A percentile compares a stretch with the other conserved stretches of the same genome.
These are phyloP conservation scores for Pythium aphanidermatum DNA, from an alignment of 352 stramenopile genomes.

Conservation along the genomic window DNA sequence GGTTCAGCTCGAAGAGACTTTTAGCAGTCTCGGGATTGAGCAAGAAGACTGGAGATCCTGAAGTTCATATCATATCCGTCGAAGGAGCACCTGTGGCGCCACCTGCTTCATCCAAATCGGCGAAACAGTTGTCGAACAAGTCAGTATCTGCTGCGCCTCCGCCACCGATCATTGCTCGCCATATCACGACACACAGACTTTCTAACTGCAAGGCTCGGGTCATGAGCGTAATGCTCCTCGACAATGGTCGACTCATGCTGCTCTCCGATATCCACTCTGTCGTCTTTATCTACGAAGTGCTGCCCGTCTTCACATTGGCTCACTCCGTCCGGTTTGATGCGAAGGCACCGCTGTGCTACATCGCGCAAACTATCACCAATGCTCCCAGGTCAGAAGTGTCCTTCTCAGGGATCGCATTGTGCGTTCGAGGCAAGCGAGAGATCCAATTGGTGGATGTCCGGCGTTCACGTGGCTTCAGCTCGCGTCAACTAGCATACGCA, in stretches of 20 bases:
- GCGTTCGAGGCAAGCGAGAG: not conserved
- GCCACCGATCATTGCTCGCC: too few relatives aligned
- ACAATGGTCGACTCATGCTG: slow-evolving; percentile 5
- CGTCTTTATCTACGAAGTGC: slow-evolving; percentile 10
- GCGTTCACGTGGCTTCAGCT: too few relatives aligned
- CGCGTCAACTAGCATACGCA: slow-evolving; percentile 23
- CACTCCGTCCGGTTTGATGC: slow-evolving; percentile 3
- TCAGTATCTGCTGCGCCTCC: too few relatives aligned
- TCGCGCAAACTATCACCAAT: slow-evolving; percentile 1
- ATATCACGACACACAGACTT: slow-evolving; percentile 6
- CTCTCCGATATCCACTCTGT: slow-evolving; percentile 11
- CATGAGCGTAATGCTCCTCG: slow-evolving; percentile 4
- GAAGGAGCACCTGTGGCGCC: slow-evolving; percentile 4
- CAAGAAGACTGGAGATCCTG: too few relatives aligned
- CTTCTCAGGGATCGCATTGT: slow-evolving; percentile 7
- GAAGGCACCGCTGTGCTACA: slow-evolving; percentile 5
- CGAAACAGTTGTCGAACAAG: too few relatives aligned
- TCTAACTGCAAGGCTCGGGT: not conserved
- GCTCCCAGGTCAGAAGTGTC: not conserved
- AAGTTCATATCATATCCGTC: too few relatives aligned
- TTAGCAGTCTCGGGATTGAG: slow-evolving; percentile 1
- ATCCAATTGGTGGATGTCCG: not conserved
- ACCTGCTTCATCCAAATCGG: too few relatives aligned
- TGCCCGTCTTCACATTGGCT: slow-evolving; percentile 6
- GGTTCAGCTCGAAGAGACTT: slow-evolving; percentile 7